Evolutionary conservation across 768 basidiomycete species (phyloP).

Genomic region (Panaeolus cyanescens): DNA sequence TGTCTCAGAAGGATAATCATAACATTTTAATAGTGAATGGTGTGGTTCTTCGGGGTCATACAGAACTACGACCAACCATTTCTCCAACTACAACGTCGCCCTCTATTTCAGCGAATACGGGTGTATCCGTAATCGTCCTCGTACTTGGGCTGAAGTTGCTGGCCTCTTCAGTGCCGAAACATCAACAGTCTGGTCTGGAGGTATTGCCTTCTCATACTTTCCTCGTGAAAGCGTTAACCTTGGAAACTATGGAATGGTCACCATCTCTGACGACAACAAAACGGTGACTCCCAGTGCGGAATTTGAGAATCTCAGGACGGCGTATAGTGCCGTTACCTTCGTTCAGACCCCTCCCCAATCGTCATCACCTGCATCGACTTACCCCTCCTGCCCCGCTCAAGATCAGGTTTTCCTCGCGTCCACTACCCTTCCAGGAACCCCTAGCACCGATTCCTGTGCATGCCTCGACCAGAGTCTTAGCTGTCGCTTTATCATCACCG

Average conservation of each 20-base stretch:
- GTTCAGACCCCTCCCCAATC: constrained; percentile 59
- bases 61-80: constrained; percentile 52
- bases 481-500: constrained; percentile 70
- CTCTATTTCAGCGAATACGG: constrained; percentile 92
- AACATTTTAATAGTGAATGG: constrained; percentile 61
- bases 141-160: constrained; percentile 79
- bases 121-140: constrained; percentile 59
- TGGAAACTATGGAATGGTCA: constrained; percentile 86
- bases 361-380: constrained; percentile 44
- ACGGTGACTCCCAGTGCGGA: constrained; percentile 71
- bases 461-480: constrained; percentile 69
- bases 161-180: constrained; percentile 74
- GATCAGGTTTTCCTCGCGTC: constrained; percentile 64
- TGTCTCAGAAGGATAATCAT: not conserved
- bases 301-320: constrained; percentile 62
- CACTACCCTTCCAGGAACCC: constrained; percentile 76
- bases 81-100: constrained; percentile 66
- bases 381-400: constrained; percentile 66
- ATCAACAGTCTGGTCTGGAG: constrained; percentile 83
- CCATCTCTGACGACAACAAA: constrained; percentile 60
- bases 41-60: constrained; percentile 71
- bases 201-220: constrained; percentile 89
- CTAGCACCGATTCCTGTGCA: constrained; percentile 74
- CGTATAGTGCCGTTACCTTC: constrained; percentile 58
- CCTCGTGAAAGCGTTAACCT: constrained; percentile 61